phyloP scores from a whole-genome alignment of 495 filamentous ascomycete species.

The Xanthoparmelia taractica region DNA sequence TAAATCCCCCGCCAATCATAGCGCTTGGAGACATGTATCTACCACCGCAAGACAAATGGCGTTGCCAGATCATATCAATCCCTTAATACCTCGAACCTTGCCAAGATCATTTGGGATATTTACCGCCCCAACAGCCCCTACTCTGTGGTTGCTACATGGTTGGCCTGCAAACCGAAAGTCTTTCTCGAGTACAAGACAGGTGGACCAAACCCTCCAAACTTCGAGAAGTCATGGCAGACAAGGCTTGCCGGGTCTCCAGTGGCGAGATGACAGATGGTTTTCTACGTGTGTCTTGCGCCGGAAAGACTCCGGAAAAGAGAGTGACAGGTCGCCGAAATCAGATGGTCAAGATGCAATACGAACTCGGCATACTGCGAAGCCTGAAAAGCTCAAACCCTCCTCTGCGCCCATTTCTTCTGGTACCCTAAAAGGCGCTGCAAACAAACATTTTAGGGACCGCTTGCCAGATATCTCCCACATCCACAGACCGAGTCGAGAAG shows the following conservation, averaged over 20 bases:
- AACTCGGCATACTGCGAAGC: background rate
- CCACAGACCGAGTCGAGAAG: slow-evolving; percentile 86
- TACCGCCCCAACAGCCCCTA: background rate
- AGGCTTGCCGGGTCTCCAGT: background rate
- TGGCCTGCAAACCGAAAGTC: background rate
- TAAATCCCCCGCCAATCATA: background rate
- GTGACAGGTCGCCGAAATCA: background rate
- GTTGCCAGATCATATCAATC: background rate
- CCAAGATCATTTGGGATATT: background rate
- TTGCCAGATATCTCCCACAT: slow-evolving; percentile 60
- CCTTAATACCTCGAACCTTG: background rate
- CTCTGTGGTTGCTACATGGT: background rate
- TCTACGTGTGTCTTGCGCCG: background rate
- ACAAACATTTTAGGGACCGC: slow-evolving; percentile 52
- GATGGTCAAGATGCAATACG: background rate
- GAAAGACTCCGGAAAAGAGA: background rate
- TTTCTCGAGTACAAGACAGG: background rate
- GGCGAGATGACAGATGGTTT: background rate
- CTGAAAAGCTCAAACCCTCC: background rate
- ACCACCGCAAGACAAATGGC: background rate
- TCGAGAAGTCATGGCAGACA: background rate
- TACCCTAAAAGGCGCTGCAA: slow-evolving; percentile 8
- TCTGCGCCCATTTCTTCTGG: background rate
- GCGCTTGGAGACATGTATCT: background rate
- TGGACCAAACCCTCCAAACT: background rate